Base-by-base conservation (phyloP, 208 protist species). In the Kentomonas sorsogonicus region DNA sequence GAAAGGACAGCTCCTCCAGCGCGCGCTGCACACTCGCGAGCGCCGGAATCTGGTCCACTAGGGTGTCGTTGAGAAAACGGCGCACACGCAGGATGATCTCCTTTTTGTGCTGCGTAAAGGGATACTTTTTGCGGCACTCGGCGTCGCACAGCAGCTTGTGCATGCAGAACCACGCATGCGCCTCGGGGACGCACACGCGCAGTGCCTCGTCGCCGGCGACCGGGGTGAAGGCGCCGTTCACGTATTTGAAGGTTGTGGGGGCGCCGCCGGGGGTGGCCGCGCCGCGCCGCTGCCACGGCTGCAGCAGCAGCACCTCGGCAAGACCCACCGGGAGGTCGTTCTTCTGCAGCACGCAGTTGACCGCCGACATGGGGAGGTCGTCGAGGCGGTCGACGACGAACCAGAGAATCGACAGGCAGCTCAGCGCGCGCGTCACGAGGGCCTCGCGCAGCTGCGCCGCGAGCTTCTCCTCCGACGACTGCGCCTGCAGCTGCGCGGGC, bases 11-110 rank as follows among this genome's bases (percentile, higher is more conserved):
- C 66, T 96, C 85, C 70, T 96, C 85, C 11, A 96, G 66, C 15
- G 86, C 85, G 30, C 91, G 82, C 63, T 92, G 87, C 41, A 96
- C 69, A 36, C 74, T 81, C n/a, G 74, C 65, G 3, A 96, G 72
- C 0, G 85, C 75, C 0, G 91, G 91, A 11, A 96, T 91, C 66
- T 96, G 91, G 50, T 96, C 91, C 22, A 94, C 54, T n/a, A 96
- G 61, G 2, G 82, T 84, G 39, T 96, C 85, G 57, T 91, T 93
- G 13, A 96, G 34, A 25, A 90, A 82, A 1, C 81, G 83, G 18
- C 77, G 70, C 25, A 86, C 38, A 33, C 74, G 74, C 30, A 94
- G 68, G 43, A 96, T 75, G 23, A 74, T 56, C 26, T 89, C 81
- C 68, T 94, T 96, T 52, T 82, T 89, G 66, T 79, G 63, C 64